Evolutionary conservation across 176 grass and related monocot species (phyloP), one percentile per base, ranked within the genome.

Genomic region (Triticum urartu): DNA sequence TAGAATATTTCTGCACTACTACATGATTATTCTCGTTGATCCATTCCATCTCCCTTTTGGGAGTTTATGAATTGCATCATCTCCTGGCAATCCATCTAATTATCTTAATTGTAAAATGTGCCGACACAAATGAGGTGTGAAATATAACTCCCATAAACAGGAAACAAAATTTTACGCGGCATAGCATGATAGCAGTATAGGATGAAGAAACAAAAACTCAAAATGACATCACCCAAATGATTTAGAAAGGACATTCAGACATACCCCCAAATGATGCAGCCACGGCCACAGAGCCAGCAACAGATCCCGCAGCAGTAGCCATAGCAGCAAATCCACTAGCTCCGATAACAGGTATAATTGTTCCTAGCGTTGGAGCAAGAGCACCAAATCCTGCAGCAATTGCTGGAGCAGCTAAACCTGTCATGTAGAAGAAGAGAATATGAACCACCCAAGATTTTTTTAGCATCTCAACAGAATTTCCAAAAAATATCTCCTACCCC

Each of bases 191-290:
- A 60, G 28, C 18, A 73, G 35, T 42, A 62, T 62, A 75, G 7
- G 56, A n/a, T 35, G 5, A 80, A 38, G 60, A 68, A 84, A 52
- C 0, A 67, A 58, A 60, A 36, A 7, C 25, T 48, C 26, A 4
- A 77, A 63, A 40, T 13, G 38, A n/a, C 22, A 87, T 10, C 60
- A 80, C 21, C 43, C 28, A 30, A 30, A 28, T 1, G 56, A 39
- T 50, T 42, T 32, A 4, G 0, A 66, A 59, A 35, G 24, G 76
- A 45, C 17, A 80, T 75, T 54, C 63, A 89, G 45, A 84, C 89
- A 78, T 87, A 99, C 97, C 94, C 83, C 97, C 97, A 87, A 99
- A 99, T 14, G 97, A 99, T 83, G 97, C 97, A 69, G 97, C 94
- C 86, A 96, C 97, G 21, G 92, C 94, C 39, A 96, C 97, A 83